These are phyloP conservation scores for Chaetoceros muelleri DNA, from an alignment of 108 stramenopile species.

Conservation along the genomic window DNA sequence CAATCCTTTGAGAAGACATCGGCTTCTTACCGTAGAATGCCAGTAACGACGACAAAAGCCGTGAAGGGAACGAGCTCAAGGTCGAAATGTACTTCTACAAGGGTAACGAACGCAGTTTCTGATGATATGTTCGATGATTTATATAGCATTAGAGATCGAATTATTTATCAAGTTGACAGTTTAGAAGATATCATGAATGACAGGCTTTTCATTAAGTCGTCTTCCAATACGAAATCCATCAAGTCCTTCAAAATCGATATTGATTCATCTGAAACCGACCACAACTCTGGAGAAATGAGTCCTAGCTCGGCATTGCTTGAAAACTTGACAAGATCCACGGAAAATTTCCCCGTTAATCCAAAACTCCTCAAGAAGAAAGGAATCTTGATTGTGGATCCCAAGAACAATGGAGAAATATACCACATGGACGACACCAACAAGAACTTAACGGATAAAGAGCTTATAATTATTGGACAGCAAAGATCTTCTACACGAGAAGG, in stretches of 20 bases:
- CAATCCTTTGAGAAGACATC: background rate
- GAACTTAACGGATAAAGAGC: background rate
- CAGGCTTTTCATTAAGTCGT: background rate
- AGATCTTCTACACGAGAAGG: no score
- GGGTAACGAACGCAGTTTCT: background rate
- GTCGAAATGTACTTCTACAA: background rate
- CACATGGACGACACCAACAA: background rate
- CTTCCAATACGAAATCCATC: background rate
- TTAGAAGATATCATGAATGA: background rate
- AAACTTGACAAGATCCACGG: background rate
- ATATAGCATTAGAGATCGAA: background rate
- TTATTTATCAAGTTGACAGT: background rate
- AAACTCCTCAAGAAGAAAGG: background rate
- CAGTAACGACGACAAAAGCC: background rate
- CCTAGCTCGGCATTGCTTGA: background rate
- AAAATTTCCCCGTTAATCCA: background rate
- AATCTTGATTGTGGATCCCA: background rate
- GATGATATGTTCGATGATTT: background rate
- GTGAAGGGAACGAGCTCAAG: background rate
- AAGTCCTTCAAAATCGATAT: background rate
- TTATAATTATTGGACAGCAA: background rate
- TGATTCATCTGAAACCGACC: background rate
- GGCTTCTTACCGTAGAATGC: background rate
- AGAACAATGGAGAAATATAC: background rate
- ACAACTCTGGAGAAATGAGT: background rate